Evolutionary conservation across 164 flowering plant genomes (phyloP), one percentile per base, ranked within the genome.

Genomic region (Vitis rupestris): DNA sequence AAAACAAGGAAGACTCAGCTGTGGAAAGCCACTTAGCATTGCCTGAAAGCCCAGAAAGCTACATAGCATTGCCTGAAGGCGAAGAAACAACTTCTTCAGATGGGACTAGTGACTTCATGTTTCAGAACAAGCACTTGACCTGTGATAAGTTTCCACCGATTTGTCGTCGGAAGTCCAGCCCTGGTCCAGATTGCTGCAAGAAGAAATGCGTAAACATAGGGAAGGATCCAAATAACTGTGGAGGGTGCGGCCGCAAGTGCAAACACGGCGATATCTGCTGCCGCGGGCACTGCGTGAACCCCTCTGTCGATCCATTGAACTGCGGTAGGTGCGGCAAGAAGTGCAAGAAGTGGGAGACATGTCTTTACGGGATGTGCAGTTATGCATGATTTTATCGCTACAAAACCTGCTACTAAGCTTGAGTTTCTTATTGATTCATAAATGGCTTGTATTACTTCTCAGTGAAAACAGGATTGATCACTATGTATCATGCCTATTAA

Each of bases 211-310:
- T 70, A 47, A 51, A 60, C 27, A 31, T 66, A 15, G 10, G 9
- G 52, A 70, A 31, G 15, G 77, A 77, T 49, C 16, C 44, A 11
- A 15, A 12, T 1, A 77, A 74, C 50, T 77, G 80, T 37, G 80
- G 80, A 0, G 49, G 5, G 47, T 77, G 80, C 51, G 80, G 77
- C 3, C 27, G 59, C 13, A 77, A 74, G 71, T 77, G 80, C 64
- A 77, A 67, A 63, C 70, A 66, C 66, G 4, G 55, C 1, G 66
- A 77, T 54, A 55, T 61, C 3, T 77, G 80, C 51, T 77, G 80
- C 67, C 51, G 59, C 30, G 80, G 80, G 6, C 44, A 23, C 47
- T 74, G 80, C 23, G 73, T 77, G 69, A 73, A 70, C 16, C 56
- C 72, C 1, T 47, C 51, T 53, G 50, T 47, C 11, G 50, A 70